Base-by-base conservation (phyloP, 305 asterid genomes). In the Rubia occidens region DNA sequence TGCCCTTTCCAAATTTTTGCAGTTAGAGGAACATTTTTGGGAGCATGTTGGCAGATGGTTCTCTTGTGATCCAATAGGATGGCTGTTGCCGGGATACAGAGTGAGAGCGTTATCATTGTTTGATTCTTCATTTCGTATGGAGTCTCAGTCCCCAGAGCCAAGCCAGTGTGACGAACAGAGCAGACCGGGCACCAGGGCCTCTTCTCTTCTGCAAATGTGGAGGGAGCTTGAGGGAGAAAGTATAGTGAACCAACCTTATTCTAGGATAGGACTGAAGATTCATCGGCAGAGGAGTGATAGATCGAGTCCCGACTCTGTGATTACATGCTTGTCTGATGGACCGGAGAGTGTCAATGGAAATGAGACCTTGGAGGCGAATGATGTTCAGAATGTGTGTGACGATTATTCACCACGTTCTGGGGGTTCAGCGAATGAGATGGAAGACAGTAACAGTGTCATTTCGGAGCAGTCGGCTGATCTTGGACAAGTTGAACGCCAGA, bases 191-290 rank as follows among this genome's bases (percentile, higher is more conserved):
- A 77, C 88, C 60, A 72, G 85, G 76, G 89, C 95, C 44, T 87
- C 97, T 72, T 86, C 98, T 68, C 75, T 92, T 74, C 74, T 87
- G 82, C 89, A 88, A 79, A 85, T 92, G 91, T 92, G 98, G 98
- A 82, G 90, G 66, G 95, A 88, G 84, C 80, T 89, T 11, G 97
- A 91, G 83, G 87, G 88, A 75, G 97, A 90, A 79, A 86, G 75
- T 18, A 78, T 75, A 78, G 82, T 80, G 87, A 81, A 75, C 71
- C 83, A 72, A 76, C 78, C 88, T 40, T 74, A 58, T 51, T 20
- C 40, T 17, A 69, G 75, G 68, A 24, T 26, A 18, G 74, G 60
- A 43, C 79, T 75, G 71, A 80, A 84, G 78, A 67, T 79, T 63
- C 79, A 79, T 73, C 78, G 58, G 43, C 77, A 10, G 62, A 81